Evolutionary conservation across 1,284 basidiomycete species (phyloP).

Genomic region (Kwoniella shivajii): DNA sequence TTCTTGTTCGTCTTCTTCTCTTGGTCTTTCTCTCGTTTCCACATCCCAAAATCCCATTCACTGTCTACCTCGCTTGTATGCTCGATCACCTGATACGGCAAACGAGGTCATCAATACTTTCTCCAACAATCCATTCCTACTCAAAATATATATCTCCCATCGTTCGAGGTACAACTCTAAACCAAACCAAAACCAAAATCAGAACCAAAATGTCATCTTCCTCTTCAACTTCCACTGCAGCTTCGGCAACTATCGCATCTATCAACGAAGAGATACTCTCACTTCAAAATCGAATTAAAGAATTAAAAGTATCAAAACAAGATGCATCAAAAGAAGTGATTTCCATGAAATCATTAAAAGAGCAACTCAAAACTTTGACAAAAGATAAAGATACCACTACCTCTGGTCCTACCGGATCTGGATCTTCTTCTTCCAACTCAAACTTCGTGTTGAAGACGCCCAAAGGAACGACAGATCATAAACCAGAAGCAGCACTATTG

Average conservation of each 20-base stretch:
- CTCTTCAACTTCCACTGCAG: not conserved
- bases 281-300: slow-evolving; percentile 49
- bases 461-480: slow-evolving; percentile 94
- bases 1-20: no score
- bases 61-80: slow-evolving; percentile 1
- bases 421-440: slow-evolving; percentile 2
- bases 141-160: no score
- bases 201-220: slow-evolving; percentile 18
- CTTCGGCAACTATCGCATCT: slow-evolving; percentile 9
- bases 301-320: slow-evolving; percentile 50
- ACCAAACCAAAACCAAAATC: no score
- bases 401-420: slow-evolving; percentile 40
- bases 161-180: no score
- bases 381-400: slow-evolving; percentile 20
- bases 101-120: not conserved
- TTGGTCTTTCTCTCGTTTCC: not conserved
- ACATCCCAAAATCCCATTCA: not conserved
- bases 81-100: not conserved
- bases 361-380: slow-evolving; percentile 33
- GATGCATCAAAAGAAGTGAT: slow-evolving; percentile 51
- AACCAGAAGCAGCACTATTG: slow-evolving; percentile 90
- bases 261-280: slow-evolving; percentile 44
- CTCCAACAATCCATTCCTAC: no score
- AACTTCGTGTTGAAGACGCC: slow-evolving; percentile 41
- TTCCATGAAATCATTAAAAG: slow-evolving; percentile 52